phyloP scores from a whole-genome alignment of 225 moss, liverwort and hornwort species.

The Bryoerythrophyllum caledonicum region DNA sequence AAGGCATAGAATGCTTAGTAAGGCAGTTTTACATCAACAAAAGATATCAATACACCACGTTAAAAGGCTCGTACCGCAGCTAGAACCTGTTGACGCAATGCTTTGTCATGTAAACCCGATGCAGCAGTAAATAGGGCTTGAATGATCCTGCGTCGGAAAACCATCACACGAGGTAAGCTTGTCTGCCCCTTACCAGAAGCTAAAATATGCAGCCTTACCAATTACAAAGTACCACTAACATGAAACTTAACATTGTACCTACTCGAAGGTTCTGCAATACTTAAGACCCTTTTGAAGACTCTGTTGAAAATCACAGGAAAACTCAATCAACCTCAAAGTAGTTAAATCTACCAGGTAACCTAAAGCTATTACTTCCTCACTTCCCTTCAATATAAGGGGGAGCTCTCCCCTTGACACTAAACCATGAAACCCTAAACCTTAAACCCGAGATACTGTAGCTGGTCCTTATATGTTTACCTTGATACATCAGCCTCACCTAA shows the following conservation, averaged over 20 bases:
- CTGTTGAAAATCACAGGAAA: slow-evolving; percentile 9
- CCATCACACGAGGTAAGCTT: slow-evolving; percentile 22
- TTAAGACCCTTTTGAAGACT: not conserved
- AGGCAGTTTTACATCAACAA: not conserved
- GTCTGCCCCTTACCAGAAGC: slow-evolving; percentile 10
- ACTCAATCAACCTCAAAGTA: not conserved
- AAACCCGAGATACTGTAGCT: not conserved
- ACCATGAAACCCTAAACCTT: no score
- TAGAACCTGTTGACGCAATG: slow-evolving; percentile 71
- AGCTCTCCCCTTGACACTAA: not conserved
- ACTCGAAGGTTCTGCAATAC: slow-evolving; percentile 5
- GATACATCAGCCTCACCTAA: slow-evolving; percentile 79
- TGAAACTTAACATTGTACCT: slow-evolving; percentile 7
- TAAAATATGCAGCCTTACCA: slow-evolving; percentile 6
- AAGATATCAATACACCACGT: slow-evolving; percentile 9
- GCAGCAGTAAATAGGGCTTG: slow-evolving; percentile 90
- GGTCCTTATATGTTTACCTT: slow-evolving; percentile 46
- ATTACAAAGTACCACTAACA: not conserved
- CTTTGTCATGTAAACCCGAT: slow-evolving; percentile 63
- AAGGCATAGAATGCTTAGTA: not conserved
- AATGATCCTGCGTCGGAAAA: slow-evolving; percentile 57
- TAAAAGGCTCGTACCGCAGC: slow-evolving; percentile 59
- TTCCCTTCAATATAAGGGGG: not conserved
- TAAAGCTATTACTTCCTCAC: not conserved
- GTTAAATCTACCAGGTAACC: slow-evolving; percentile 1